These are phyloP conservation scores for Polytrichum commune DNA, from an alignment of 225 moss, liverwort and hornwort genomes.

Conservation along the genomic window DNA sequence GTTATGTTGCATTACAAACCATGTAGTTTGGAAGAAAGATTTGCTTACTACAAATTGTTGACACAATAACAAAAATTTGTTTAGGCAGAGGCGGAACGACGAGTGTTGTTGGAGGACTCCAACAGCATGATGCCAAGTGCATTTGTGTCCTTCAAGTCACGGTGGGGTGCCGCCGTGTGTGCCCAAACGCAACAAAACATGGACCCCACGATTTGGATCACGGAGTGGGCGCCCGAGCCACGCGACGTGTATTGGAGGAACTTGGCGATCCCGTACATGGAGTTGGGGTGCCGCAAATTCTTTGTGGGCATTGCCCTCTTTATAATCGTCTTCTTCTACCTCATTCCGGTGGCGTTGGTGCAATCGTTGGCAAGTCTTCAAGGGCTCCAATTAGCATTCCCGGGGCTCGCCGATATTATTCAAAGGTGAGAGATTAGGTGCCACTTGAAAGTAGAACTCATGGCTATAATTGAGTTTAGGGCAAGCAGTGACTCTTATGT, in stretches of 20 bases:
- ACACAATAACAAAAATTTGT: background rate
- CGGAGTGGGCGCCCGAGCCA: conserved; percentile 80
- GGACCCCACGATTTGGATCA: conserved; percentile 76
- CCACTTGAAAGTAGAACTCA: too few species aligned
- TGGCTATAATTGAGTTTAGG: too few species aligned
- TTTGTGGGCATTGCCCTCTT: conserved; percentile 35
- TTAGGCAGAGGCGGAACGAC: conserved; percentile 53
- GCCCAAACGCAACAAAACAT: conserved; percentile 81
- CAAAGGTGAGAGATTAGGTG: conserved; percentile 17
- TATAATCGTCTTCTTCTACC: conserved; percentile 54
- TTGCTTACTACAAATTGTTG: too few species aligned
- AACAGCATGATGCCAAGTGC: conserved; percentile 45
- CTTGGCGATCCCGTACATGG: conserved; percentile 66
- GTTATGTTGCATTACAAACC: too few species aligned
- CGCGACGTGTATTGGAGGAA: conserved; percentile 76
- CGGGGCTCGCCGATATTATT: conserved; percentile 38
- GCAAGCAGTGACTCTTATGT: too few species aligned
- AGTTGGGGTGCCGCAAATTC: conserved; percentile 47
- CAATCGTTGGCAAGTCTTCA: conserved; percentile 74
- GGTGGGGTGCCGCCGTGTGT: conserved; percentile 70
- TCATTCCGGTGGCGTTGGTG: conserved; percentile 56
- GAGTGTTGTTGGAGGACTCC: conserved; percentile 33
- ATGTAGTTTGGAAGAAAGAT: too few species aligned
- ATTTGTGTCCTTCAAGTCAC: conserved; percentile 75
- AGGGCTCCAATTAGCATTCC: conserved; percentile 26